Percentiles rank a stretch among this genome's conserved stretches.
Conservation (phyloP, 2,329 filamentous ascomycete species). For the Clonostachys chloroleuca region DNA sequence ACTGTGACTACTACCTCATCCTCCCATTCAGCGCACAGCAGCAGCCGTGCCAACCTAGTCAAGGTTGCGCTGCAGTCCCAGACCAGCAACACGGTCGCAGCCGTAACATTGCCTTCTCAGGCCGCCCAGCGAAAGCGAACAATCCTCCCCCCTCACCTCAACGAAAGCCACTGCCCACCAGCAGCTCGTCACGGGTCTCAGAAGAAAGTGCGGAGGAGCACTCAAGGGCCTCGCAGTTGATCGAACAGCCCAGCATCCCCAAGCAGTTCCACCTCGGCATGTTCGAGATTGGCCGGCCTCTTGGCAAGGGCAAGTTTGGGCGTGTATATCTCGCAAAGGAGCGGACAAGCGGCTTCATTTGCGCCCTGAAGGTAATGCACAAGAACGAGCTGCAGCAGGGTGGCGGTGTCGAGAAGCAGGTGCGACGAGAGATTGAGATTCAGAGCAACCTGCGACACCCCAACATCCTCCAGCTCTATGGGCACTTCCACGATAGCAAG, state of each 20-base stretch:
- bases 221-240: constrained; percentile 11
- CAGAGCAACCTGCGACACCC: constrained; percentile 83
- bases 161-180: constrained; percentile 40
- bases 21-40: constrained; percentile 15
- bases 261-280: constrained; percentile 83
- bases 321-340: constrained; percentile 83
- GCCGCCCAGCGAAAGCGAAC: constrained; percentile 48
- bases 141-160: constrained; percentile 41
- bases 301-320: constrained; percentile 86
- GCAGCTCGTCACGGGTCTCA: constrained; percentile 11
- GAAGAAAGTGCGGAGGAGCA: background rate
- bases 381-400: constrained; percentile 78
- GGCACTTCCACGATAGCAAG: constrained; percentile 86
- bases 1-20: constrained; percentile 9
- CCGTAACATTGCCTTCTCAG: constrained; percentile 66
- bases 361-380: constrained; percentile 81
- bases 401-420: constrained; percentile 71
- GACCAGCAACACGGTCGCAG: constrained; percentile 60
- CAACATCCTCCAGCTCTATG: constrained; percentile 79
- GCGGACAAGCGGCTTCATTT: constrained; percentile 74
- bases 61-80: constrained; percentile 82
- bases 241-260: constrained; percentile 44
- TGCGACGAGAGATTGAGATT: constrained; percentile 84
- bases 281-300: constrained; percentile 86
- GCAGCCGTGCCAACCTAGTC: constrained; percentile 73